phyloP scores from a whole-genome alignment of 1,139 yeast genomes.

The Debaryomyces fabryi region DNA sequence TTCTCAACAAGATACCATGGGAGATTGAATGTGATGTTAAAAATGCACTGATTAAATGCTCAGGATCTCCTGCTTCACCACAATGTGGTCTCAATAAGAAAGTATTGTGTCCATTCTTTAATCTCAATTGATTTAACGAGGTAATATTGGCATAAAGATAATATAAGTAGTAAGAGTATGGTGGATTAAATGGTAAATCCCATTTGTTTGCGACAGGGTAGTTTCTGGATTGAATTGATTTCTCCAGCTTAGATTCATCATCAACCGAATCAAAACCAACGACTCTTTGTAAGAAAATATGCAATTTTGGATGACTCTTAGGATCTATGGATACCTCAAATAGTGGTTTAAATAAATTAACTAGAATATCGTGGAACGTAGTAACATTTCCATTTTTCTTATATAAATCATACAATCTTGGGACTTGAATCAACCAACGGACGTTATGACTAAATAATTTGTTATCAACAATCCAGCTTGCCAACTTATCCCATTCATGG shows the following conservation, averaged over 20 bases:
- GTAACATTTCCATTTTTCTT: conserved; percentile 72
- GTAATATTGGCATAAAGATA: conserved; percentile 85
- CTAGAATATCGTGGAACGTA: conserved; percentile 74
- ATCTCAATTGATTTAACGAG: conserved; percentile 81
- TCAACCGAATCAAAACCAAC: conserved; percentile 98
- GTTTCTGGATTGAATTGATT: conserved; percentile 69
- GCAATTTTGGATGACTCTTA: conserved; percentile 80
- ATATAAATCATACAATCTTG: conserved; percentile 89
- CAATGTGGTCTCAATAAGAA: conserved; percentile 95
- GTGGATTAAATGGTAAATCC: conserved; percentile 82
- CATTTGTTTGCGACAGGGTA: conserved; percentile 84
- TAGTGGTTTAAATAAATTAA: conserved; percentile 83
- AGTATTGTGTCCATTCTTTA: conserved; percentile 74
- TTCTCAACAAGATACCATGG: conserved; percentile 91
- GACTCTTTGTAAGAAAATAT: conserved; percentile 86
- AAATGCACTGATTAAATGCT: conserved; percentile 89
- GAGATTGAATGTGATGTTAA: conserved; percentile 89
- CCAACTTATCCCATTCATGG: conserved; percentile 95
- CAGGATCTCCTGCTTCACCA: conserved; percentile 99
- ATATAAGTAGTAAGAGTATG: conserved; percentile 94
- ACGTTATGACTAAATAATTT: conserved; percentile 91
- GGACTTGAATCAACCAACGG: conserved; percentile 95
- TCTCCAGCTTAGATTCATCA: conserved; percentile 92
- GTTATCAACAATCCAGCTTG: conserved; percentile 93
- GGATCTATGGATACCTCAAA: conserved; percentile 91